phyloP scores from a whole-genome alignment of 2,329 filamentous ascomycete genomes.

The Verticillium alfalfae region DNA sequence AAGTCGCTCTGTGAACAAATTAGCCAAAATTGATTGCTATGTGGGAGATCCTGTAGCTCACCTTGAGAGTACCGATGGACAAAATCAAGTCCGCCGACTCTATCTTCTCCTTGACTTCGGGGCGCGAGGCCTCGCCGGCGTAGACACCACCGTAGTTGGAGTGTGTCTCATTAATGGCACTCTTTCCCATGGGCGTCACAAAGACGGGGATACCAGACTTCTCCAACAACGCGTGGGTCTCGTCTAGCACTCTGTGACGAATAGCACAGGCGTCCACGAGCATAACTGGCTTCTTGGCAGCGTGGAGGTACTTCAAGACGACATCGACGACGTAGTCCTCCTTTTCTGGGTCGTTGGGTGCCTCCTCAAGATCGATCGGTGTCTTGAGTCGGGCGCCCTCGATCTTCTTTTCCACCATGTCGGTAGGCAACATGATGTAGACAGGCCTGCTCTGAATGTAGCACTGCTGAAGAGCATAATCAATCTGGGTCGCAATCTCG shows the following conservation, averaged over 20 bases:
- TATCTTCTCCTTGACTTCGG: conserved; percentile 56
- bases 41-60: conserved; percentile 6
- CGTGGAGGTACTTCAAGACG: conserved; percentile 66
- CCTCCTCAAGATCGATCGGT: conserved; percentile 61
- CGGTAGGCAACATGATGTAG: conserved; percentile 77
- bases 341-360: conserved; percentile 60
- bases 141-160: conserved; percentile 81
- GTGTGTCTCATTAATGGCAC: conserved; percentile 71
- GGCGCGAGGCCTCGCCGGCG: conserved; percentile 68
- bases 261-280: conserved; percentile 81
- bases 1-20: conserved; percentile 56
- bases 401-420: conserved; percentile 72
- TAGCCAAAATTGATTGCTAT: not conserved
- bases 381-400: conserved; percentile 67
- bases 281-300: conserved; percentile 69
- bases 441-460: conserved; percentile 71
- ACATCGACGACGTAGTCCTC: conserved; percentile 82
- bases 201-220: conserved; percentile 75
- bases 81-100: conserved; percentile 68
- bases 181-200: conserved; percentile 87
- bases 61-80: conserved; percentile 59
- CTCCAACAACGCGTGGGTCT: conserved; percentile 67
- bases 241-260: conserved; percentile 65
- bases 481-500: conserved; percentile 70
- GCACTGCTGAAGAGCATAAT: conserved; percentile 70